Percentiles rank a stretch among this genome's conserved stretches.
These are phyloP conservation scores for Pythium folliculosum DNA, from an alignment of 352 stramenopile genomes.

Conservation along the genomic window DNA sequence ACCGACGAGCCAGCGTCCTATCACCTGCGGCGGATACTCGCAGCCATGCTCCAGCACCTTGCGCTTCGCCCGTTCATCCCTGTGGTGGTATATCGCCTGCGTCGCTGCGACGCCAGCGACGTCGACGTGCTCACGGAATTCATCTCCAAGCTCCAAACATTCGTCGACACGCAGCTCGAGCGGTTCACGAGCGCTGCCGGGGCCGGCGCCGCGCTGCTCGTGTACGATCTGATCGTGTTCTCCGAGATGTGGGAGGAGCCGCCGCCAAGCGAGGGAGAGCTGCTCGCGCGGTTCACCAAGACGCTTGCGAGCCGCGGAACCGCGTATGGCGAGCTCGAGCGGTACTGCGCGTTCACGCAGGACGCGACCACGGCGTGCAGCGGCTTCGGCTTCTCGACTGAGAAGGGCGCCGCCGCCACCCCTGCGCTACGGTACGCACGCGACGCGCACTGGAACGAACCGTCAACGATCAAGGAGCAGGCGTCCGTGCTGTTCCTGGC, in stretches of 20 bases:
- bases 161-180: not conserved
- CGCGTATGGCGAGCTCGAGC: slow-evolving; percentile 45
- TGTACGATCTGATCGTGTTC: slow-evolving; percentile 68
- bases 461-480: slow-evolving; percentile 32
- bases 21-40: slow-evolving; percentile 49
- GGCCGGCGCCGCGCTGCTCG: slow-evolving; percentile 34
- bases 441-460: slow-evolving; percentile 36
- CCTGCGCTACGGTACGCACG: slow-evolving; percentile 38
- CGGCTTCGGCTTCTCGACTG: slow-evolving; percentile 10
- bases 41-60: slow-evolving; percentile 45
- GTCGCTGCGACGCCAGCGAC: slow-evolving; percentile 53
- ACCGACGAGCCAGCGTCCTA: slow-evolving; percentile 41
- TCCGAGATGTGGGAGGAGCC: slow-evolving; percentile 77
- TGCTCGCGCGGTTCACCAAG: slow-evolving; percentile 51
- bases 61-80: slow-evolving; percentile 64
- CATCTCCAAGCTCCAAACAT: slow-evolving; percentile 28
- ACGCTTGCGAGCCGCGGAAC: slow-evolving; percentile 46
- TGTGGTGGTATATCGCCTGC: slow-evolving; percentile 55
- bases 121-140: slow-evolving; percentile 42
- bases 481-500: slow-evolving; percentile 60
- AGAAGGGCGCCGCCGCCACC: not conserved
- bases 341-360: slow-evolving; percentile 66
- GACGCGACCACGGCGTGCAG: slow-evolving; percentile 43
- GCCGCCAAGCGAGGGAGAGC: slow-evolving; percentile 40
- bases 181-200: slow-evolving; percentile 7